Evolutionary conservation across 139 green algal genomes (phyloP).

Genomic region (Parachlorella kessleri): DNA sequence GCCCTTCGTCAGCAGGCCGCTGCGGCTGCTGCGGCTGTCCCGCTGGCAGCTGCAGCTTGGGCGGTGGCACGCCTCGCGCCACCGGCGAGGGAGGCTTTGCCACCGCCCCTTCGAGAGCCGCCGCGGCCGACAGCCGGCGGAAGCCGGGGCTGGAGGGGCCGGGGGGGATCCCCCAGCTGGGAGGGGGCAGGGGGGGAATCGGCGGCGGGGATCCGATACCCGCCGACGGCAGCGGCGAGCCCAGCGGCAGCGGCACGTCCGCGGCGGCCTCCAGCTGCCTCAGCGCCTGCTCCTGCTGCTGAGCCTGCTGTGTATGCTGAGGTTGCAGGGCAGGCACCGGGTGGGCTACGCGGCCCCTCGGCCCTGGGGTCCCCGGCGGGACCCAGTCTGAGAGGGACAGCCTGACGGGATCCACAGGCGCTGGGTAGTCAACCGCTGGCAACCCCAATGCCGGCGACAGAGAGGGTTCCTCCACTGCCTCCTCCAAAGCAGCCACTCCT

Average conservation of each 20-base stretch:
- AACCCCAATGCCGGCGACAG: neutral
- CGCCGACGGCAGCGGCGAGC: neutral
- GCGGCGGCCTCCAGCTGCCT: neutral
- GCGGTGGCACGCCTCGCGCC: neutral
- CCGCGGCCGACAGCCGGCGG: no score
- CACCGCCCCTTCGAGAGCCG: no score
- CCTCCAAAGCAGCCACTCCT: neutral
- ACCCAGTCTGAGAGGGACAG: neutral
- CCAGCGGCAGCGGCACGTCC: slow-evolving; percentile 9
- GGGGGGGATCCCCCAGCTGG: no score
- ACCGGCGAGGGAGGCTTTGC: no score
- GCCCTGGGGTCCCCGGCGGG: neutral
- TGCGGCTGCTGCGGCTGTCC: no score
- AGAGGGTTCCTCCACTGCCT: no score
- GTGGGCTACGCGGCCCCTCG: neutral
- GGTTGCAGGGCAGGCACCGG: neutral
- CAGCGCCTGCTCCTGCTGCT: neutral
- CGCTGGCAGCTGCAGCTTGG: no score
- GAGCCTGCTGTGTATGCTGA: neutral
- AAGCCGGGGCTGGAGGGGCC: no score
- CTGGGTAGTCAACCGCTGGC: neutral
- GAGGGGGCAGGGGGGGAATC: no score
- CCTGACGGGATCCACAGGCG: no score
- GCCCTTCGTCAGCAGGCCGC: neutral
- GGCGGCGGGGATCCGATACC: no score